Evolutionary conservation across 345 rosid species (phyloP), one percentile per base, ranked within the genome.

Genomic region (Pistacia atlantica): DNA sequence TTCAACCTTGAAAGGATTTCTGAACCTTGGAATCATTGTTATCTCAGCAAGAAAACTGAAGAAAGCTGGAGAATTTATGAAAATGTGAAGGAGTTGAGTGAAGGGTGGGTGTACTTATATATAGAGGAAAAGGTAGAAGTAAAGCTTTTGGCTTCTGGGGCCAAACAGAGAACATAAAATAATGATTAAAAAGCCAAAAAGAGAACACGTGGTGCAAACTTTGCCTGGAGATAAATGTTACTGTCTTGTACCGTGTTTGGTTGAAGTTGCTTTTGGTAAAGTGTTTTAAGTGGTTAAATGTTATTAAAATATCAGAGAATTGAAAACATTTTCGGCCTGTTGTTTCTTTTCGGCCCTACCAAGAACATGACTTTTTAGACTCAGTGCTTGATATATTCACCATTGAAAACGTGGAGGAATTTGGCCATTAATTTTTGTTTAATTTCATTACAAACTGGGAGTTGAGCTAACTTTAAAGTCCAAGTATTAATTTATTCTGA

Each of bases 21-120:
- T 61, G 54, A 77, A 58, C 20, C 64, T 80, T 31, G 18, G 69
- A 49, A 62, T 25, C 80, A 79, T 84, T 42, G 4, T 46, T 69
- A 18, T 42, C 46, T 42, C 9, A 42, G 8, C 9, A 42, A 42
- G 46, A 42, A 42, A 5, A 5, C 8, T 7, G 46, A 42, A 42
- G 9, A 42, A 42, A 42, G 46, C 9, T 42, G 1, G 16, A 4
- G 49, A 35, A 52, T 4, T 35, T 12, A 3, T 0, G 25, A n/a
- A 68, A 25, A 12, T 22, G 46, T 16, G 62, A 51, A 42, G 28
- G 35, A 17, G 18, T 42, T 48, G 77, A 10, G 31, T 46, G 1
- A 25, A 38, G 33, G 57, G 48, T 5, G 62, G 33, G 3, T 52
- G n/a, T 18, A 5, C 5, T 5, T 5, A 42, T 42, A 42, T 25